phyloP scores from a whole-genome alignment of 169 alveolate genomes.

The Plasmodium billcollinsi region DNA sequence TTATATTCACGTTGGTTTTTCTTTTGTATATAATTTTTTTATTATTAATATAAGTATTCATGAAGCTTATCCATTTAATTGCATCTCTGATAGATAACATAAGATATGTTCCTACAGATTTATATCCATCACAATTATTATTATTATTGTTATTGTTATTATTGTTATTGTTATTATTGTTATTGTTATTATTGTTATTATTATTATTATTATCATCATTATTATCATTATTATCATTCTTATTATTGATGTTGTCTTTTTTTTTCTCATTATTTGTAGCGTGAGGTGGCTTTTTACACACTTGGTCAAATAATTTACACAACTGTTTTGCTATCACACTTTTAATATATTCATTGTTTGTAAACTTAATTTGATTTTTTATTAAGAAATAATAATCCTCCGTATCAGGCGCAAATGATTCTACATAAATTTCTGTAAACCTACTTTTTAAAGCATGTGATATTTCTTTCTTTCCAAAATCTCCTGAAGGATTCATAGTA shows the following conservation, averaged over 20 bases:
- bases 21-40: background rate
- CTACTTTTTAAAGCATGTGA: conserved; percentile 99
- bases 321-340: conserved; percentile 9
- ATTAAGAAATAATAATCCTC: conserved; percentile 60
- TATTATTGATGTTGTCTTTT: background rate
- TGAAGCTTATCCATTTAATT: conserved; percentile 46
- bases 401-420: conserved; percentile 69
- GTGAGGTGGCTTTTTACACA: conserved; percentile 8
- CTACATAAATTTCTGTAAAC: conserved; percentile 97
- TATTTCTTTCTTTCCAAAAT: conserved; percentile 99
- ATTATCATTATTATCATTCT: background rate
- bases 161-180: too few relatives aligned
- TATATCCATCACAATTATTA: too few relatives aligned
- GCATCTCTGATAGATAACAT: conserved; percentile 51
- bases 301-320: conserved; percentile 57
- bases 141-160: too few relatives aligned
- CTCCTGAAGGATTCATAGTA: conserved; percentile 99
- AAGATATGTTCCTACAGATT: background rate
- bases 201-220: too few relatives aligned
- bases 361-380: conserved; percentile 34
- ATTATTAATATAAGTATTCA: conserved; percentile 25
- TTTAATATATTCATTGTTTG: conserved; percentile 28
- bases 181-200: too few relatives aligned
- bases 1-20: background rate
- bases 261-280: background rate